Evolutionary conservation across 805 yeast species (phyloP).

Genomic region (Saccharomycopsis selenospora): DNA sequence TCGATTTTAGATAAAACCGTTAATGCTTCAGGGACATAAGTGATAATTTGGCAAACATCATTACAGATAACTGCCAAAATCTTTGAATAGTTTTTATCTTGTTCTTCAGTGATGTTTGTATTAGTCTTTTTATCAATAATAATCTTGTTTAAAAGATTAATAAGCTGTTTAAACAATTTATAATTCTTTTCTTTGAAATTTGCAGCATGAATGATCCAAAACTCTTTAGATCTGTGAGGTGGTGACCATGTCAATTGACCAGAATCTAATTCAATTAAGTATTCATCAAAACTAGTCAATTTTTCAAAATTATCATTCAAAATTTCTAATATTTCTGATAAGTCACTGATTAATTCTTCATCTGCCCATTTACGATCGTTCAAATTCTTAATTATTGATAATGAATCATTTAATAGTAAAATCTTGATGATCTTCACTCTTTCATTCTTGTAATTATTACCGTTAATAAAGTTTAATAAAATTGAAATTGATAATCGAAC

Average conservation of each 20-base stretch:
- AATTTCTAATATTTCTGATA: constrained; percentile 48
- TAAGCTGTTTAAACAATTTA: constrained; percentile 58
- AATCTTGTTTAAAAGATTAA: constrained; percentile 39
- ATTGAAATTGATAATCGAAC: constrained; percentile 77
- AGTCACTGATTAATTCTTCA: constrained; percentile 76
- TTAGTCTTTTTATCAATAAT: constrained; percentile 24
- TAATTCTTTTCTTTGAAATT: constrained; percentile 74
- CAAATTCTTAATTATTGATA: constrained; percentile 58
- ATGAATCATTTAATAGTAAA: constrained; percentile 64
- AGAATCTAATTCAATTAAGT: constrained; percentile 73
- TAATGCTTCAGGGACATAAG: constrained; percentile 54
- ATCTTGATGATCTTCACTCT: constrained; percentile 52
- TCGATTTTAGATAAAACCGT: constrained; percentile 46
- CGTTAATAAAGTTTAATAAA: constrained; percentile 50
- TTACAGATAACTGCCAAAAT: constrained; percentile 55
- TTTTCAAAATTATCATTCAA: constrained; percentile 67
- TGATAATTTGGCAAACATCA: constrained; percentile 58
- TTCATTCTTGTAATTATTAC: constrained; percentile 29
- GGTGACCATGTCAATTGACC: constrained; percentile 83
- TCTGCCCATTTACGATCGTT: constrained; percentile 91
- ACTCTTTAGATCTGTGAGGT: constrained; percentile 79
- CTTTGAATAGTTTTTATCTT: constrained; percentile 29
- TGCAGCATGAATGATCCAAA: constrained; percentile 79
- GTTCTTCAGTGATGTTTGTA: constrained; percentile 28
- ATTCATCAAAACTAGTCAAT: constrained; percentile 90